A percentile compares a stretch with the other conserved stretches of the same genome.
phyloP scores from a whole-genome alignment of 2,329 filamentous ascomycete species.

The Fusarium protoensiforme region DNA sequence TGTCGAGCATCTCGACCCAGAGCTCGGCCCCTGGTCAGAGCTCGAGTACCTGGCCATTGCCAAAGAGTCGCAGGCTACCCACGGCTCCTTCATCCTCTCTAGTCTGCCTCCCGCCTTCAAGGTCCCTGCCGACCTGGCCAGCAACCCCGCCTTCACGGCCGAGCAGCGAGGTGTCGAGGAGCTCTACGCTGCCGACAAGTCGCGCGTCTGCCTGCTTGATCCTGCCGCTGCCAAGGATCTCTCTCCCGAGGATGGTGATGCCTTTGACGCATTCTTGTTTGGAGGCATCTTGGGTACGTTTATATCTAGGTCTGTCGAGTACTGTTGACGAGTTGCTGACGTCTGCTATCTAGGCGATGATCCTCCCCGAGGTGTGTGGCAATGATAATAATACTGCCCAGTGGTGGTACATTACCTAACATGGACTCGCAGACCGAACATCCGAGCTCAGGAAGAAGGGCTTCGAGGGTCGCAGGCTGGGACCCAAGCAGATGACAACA shows the following conservation, averaged over 20 bases:
- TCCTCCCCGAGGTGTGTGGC: slow-evolving; percentile 81
- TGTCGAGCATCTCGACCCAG: slow-evolving; percentile 95
- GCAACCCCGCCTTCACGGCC: slow-evolving; percentile 72
- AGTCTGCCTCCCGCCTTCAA: slow-evolving; percentile 78
- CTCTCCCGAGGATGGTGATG: slow-evolving; percentile 81
- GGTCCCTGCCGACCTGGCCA: slow-evolving; percentile 67
- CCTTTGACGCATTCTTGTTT: slow-evolving; percentile 93
- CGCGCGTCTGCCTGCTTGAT: slow-evolving; percentile 88
- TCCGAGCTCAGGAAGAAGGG: slow-evolving; percentile 96
- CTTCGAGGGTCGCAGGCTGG: slow-evolving; percentile 86
- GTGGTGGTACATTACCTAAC: slow-evolving; percentile 16
- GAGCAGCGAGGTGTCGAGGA: slow-evolving; percentile 85
- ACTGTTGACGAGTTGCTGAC: slow-evolving; percentile 14
- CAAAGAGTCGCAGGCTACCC: slow-evolving; percentile 75
- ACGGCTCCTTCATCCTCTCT: slow-evolving; percentile 81
- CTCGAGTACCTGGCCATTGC: slow-evolving; percentile 93
- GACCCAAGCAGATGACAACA: slow-evolving; percentile 97
- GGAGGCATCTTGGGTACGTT: slow-evolving; percentile 89
- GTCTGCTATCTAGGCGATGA: slow-evolving; percentile 76
- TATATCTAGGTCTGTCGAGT: background rate
- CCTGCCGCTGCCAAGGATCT: slow-evolving; percentile 85
- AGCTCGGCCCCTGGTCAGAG: slow-evolving; percentile 93
- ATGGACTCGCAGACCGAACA: slow-evolving; percentile 77
- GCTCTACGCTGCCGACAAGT: slow-evolving; percentile 78
- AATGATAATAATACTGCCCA: background rate